phyloP scores from a whole-genome alignment of 1,139 yeast species.

The Suhomyces bribrorum region DNA sequence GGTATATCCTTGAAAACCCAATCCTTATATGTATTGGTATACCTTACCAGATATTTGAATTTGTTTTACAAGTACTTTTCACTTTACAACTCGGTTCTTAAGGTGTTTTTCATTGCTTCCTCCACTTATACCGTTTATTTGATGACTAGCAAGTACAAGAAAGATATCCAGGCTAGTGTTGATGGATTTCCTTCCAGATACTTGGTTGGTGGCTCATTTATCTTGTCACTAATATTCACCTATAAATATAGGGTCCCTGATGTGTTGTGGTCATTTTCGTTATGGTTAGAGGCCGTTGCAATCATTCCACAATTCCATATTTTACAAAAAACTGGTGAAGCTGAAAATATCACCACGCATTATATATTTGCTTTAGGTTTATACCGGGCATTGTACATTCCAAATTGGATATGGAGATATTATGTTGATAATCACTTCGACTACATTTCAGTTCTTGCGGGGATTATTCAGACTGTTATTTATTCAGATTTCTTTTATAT shows the following conservation, averaged over 20 bases:
- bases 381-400: constrained; percentile 85
- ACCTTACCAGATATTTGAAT: constrained; percentile 77
- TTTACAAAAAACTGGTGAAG: constrained; percentile 87
- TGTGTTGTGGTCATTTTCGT: constrained; percentile 70
- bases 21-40: constrained; percentile 73
- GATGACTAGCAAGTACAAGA: constrained; percentile 62
- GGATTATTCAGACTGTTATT: constrained; percentile 78
- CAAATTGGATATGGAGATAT: constrained; percentile 94
- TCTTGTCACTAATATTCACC: constrained; percentile 66
- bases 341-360: constrained; percentile 84
- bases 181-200: constrained; percentile 82
- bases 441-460: constrained; percentile 71
- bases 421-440: constrained; percentile 67
- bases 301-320: constrained; percentile 90
- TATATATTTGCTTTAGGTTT: constrained; percentile 91
- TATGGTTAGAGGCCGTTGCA: constrained; percentile 90
- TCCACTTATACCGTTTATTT: constrained; percentile 75
- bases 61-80: constrained; percentile 61
- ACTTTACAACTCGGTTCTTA: constrained; percentile 77
- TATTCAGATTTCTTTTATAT: constrained; percentile 95
- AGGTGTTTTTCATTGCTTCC: constrained; percentile 73
- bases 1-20: constrained; percentile 94
- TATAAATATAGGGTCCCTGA: constrained; percentile 64
- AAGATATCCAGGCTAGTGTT: constrained; percentile 49
- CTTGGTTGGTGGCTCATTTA: constrained; percentile 61